Evolutionary conservation across 805 yeast genomes (phyloP), one percentile per base, ranked within the genome.

Genomic region (Lipomyces sp.): DNA sequence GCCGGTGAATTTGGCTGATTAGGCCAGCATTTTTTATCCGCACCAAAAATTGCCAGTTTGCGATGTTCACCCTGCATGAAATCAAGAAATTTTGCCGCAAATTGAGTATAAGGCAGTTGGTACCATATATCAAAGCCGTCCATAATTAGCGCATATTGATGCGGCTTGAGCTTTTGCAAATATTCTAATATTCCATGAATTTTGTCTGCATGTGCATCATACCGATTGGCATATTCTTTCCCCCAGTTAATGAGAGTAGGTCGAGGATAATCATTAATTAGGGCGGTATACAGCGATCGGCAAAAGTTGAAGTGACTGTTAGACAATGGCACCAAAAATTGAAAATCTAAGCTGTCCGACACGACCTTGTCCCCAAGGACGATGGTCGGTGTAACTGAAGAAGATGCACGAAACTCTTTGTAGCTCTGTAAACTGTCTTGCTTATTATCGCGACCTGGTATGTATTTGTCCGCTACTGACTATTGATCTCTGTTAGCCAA

Each of bases 11-110:
- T 37, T 32, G 29, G 57, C 4, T 53, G 64, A 45, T 68, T 68
- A n/a, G 71, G 71, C 71, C 71, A 68, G 65, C 71, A 68, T 58
- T 66, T 68, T 45, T 68, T 68, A 50, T 68, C 71, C 18, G 71
- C 71, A 55, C 71, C 71, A 34, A 68, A 68, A 35, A 66, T 33
- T 42, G 60, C 66, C 56, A 60, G n/a, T 57, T 62, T 34, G 61
- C 35, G 60, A 32, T 53, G 50, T 4, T 15, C 5, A 4, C 5
- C n/a, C 42, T 6, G n/a, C 7, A 39, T 33, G 13, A 61, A 2
- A 1, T 33, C 53, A 15, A 37, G 32, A 34, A 42, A 62, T 10
- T 54, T 37, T 32, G 30, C 18, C 57, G 66, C 59, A 5, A 68
- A 39, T 54, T 58, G 63, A 33, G 13, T 32, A 56, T 37, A 66